Conservation (phyloP, 371 early-diverging fungal species). For the Rozella allomycis region DNA sequence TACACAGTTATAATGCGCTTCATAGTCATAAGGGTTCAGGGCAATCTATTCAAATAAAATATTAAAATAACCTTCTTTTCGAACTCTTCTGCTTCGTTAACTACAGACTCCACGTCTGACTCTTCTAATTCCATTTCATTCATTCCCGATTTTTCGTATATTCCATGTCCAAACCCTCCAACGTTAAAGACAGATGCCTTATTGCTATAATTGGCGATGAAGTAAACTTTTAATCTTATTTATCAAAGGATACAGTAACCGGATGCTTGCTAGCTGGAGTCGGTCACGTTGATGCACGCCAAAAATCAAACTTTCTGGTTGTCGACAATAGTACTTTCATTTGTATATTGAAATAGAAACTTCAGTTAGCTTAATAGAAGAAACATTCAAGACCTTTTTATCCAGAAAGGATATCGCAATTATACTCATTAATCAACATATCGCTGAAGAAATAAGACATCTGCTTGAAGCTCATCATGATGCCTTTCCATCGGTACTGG, state of each 20-base stretch:
- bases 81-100: too few relatives aligned
- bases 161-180: too few relatives aligned
- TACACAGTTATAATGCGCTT: too few relatives aligned
- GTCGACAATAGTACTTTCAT: slow-evolving; percentile 63
- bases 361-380: slow-evolving; percentile 65
- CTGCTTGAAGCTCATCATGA: slow-evolving; percentile 60
- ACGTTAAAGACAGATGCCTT: slow-evolving; percentile 56
- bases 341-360: slow-evolving; percentile 37
- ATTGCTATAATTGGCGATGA: slow-evolving; percentile 93
- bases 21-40: too few relatives aligned
- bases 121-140: too few relatives aligned
- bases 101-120: too few relatives aligned
- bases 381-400: slow-evolving; percentile 64
- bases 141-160: too few relatives aligned
- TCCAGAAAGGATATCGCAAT: slow-evolving; percentile 89
- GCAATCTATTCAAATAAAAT: too few relatives aligned
- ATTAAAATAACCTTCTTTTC: too few relatives aligned
- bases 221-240: slow-evolving; percentile 16
- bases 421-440: slow-evolving; percentile 88
- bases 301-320: slow-evolving; percentile 74
- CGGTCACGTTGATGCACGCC: slow-evolving; percentile 54
- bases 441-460: slow-evolving; percentile 77
- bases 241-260: slow-evolving; percentile 72
- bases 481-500: slow-evolving; percentile 80
- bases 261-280: slow-evolving; percentile 89